Evolutionary conservation across 176 grass and related monocot genomes (phyloP).

Genomic region (Juncus inflexus): DNA sequence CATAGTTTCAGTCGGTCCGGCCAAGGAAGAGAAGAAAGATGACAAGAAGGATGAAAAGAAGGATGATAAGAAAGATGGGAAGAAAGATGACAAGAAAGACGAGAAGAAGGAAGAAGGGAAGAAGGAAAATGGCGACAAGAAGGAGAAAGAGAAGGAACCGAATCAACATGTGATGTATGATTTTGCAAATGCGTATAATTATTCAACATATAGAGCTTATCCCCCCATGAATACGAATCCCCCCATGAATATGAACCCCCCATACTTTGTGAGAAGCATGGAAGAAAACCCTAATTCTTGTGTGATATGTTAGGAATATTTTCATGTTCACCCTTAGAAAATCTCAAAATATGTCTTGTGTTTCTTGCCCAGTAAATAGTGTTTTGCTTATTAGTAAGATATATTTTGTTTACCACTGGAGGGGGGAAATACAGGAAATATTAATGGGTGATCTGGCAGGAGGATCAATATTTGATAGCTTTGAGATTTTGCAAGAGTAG

Average conservation of each 20-base stretch:
- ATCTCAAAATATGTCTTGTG: neutral
- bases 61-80: constrained; percentile 29
- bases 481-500: constrained; percentile 10
- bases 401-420: neutral
- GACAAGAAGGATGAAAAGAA: constrained; percentile 26
- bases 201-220: constrained; percentile 23
- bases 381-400: no score
- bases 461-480: neutral
- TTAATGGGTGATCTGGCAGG: neutral
- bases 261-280: constrained; percentile 52
- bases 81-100: constrained; percentile 26
- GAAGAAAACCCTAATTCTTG: constrained; percentile 92
- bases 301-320: constrained; percentile 36
- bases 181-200: constrained; percentile 10
- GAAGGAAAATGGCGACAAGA: constrained; percentile 16
- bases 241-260: constrained; percentile 24
- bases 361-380: no score
- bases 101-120: constrained; percentile 17
- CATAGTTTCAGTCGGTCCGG: constrained; percentile 60
- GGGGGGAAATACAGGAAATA: neutral
- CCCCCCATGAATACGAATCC: no score
- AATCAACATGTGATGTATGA: constrained; percentile 23
- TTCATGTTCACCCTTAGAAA: constrained; percentile 10
- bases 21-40: constrained; percentile 64
- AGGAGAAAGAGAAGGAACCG: constrained; percentile 29